Evolutionary conservation across 2,329 filamentous ascomycete species (phyloP).

Genomic region (Magnaporthiopsis rhizophila): DNA sequence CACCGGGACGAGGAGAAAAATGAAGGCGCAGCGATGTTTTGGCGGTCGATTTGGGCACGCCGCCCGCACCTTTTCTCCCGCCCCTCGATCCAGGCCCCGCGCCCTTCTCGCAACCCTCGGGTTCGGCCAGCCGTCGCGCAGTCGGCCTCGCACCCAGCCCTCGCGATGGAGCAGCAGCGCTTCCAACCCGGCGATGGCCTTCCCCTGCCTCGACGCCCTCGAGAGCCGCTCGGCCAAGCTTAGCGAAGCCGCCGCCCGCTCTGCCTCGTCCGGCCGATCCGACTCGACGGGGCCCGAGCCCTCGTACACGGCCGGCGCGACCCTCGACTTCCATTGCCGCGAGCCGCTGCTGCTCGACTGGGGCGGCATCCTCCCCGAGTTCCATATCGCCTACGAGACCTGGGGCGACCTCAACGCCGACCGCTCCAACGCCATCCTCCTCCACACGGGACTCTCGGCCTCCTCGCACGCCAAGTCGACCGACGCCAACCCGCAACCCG

Average conservation of each 20-base stretch:
- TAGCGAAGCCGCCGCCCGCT: constrained; percentile 1
- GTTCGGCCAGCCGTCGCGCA: not conserved
- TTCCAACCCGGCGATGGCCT: constrained; percentile 80
- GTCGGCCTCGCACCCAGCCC: constrained; percentile 16
- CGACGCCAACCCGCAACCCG: constrained; percentile 73
- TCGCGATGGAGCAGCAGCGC: constrained; percentile 29
- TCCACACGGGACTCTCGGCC: constrained; percentile 93
- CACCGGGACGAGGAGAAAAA: not conserved
- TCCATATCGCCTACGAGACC: constrained; percentile 85
- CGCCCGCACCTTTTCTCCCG: not conserved
- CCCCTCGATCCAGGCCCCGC: not conserved
- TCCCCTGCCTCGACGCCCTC: constrained; percentile 81
- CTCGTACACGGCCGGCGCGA: constrained; percentile 85
- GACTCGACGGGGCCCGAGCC: constrained; percentile 78
- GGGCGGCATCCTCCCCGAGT: constrained; percentile 85
- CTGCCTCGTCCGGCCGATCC: constrained; percentile 32
- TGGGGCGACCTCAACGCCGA: constrained; percentile 78
- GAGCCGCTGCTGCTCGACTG: constrained; percentile 81
- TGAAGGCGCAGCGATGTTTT: constrained; percentile 6
- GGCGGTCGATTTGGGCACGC: not conserved
- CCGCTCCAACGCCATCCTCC: constrained; percentile 79
- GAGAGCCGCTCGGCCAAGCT: constrained; percentile 72
- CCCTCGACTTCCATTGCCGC: constrained; percentile 65
- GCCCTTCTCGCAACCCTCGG: not conserved
- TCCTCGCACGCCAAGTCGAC: constrained; percentile 96